These are phyloP conservation scores for Colletotrichum camelliae DNA, from an alignment of 2,329 filamentous ascomycete genomes.

Conservation along the genomic window DNA sequence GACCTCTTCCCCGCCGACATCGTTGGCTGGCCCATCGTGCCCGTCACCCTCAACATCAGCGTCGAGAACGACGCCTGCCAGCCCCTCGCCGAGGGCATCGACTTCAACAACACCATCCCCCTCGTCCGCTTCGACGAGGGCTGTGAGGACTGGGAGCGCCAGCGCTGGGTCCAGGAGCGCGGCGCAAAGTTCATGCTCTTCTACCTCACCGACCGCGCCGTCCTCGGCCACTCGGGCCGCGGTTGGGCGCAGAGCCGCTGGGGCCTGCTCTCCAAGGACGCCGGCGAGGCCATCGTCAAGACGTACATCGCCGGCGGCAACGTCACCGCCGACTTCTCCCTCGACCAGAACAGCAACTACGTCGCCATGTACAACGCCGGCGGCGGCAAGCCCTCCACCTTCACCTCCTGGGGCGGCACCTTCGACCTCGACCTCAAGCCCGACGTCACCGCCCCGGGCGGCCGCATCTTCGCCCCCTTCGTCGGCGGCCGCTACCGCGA, in stretches of 20 bases:
- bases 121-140: slow-evolving; percentile 16
- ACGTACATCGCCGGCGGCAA: slow-evolving; percentile 31
- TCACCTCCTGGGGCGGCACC: slow-evolving; percentile 40
- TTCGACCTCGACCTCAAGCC: slow-evolving; percentile 58
- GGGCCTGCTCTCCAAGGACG: slow-evolving; percentile 18
- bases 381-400: slow-evolving; percentile 48
- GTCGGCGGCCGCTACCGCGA: slow-evolving; percentile 48
- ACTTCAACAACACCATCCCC: slow-evolving; percentile 8
- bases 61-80: slow-evolving; percentile 29
- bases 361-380: slow-evolving; percentile 23
- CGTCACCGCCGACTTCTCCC: slow-evolving; percentile 33
- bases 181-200: slow-evolving; percentile 35
- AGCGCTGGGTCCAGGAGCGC: slow-evolving; percentile 33
- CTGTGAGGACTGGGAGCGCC: slow-evolving; percentile 24
- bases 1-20: slow-evolving; percentile 26
- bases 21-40: slow-evolving; percentile 28
- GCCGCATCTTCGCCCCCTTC: slow-evolving; percentile 55
- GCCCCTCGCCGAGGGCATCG: slow-evolving; percentile 17
- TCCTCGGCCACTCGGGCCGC: slow-evolving; percentile 1
- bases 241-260: slow-evolving; percentile 16
- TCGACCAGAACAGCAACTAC: slow-evolving; percentile 2
- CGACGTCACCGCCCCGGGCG: slow-evolving; percentile 54
- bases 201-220: slow-evolving; percentile 33
- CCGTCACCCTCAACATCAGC: slow-evolving; percentile 28
- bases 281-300: slow-evolving; percentile 35